phyloP scores from a whole-genome alignment of 2,329 filamentous ascomycete genomes.

The Aureobasidium pullulans region DNA sequence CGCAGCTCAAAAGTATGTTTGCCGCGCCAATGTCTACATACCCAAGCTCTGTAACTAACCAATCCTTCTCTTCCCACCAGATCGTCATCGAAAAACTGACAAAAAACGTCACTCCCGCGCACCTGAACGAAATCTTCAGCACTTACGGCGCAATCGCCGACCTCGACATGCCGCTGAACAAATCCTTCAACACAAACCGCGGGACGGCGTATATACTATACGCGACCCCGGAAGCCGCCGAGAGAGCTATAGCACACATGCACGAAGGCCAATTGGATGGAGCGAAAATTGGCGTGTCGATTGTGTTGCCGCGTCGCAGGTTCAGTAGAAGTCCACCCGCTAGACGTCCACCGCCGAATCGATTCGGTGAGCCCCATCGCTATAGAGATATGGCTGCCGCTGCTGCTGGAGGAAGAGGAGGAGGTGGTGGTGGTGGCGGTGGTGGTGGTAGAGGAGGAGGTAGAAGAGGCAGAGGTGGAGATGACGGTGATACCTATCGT shows the following conservation, averaged over 20 bases:
- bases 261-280: conserved; percentile 94
- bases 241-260: conserved; percentile 90
- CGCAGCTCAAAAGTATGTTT: conserved; percentile 7
- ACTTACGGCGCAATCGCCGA: conserved; percentile 79
- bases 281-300: conserved; percentile 73
- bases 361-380: conserved; percentile 34
- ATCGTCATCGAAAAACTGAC: conserved; percentile 95
- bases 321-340: conserved; percentile 73
- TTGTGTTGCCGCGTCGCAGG: conserved; percentile 75
- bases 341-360: conserved; percentile 52
- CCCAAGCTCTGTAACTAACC: not conserved
- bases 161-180: conserved; percentile 83
- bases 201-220: conserved; percentile 92
- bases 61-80: conserved; percentile 38
- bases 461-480: conserved; percentile 33
- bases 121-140: conserved; percentile 87
- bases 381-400: conserved; percentile 25
- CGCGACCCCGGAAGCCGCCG: conserved; percentile 66
- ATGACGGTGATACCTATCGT: conserved; percentile 22
- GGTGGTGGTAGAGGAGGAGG: conserved; percentile 24
- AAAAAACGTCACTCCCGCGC: conserved; percentile 84
- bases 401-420: conserved; percentile 26
- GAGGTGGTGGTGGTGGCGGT: conserved; percentile 21
- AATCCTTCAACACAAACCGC: conserved; percentile 77
- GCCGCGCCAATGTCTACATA: not conserved